Evolutionary conservation across 164 flowering plant genomes (phyloP).

Genomic region (Sedum album): DNA sequence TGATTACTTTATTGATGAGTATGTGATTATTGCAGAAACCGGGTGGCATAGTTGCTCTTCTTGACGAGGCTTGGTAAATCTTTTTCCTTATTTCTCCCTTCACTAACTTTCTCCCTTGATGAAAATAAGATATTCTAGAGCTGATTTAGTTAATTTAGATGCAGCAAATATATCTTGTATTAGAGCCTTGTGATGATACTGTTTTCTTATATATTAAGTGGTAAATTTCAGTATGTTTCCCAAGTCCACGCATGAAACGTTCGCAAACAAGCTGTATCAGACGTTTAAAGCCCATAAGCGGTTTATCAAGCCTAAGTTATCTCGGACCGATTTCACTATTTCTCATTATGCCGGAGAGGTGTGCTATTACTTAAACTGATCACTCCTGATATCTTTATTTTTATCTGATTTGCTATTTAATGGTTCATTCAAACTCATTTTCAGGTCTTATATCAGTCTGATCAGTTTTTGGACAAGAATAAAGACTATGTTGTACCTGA

Average conservation of each 20-base stretch:
- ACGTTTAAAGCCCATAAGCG: conserved; percentile 63
- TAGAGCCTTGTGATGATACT: background rate
- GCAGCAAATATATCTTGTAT: background rate
- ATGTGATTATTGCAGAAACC: conserved; percentile 46
- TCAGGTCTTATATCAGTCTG: conserved; percentile 67
- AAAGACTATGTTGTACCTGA: conserved; percentile 78
- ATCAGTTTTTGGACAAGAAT: conserved; percentile 73
- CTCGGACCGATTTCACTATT: conserved; percentile 62
- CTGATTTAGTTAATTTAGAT: background rate
- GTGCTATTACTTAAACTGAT: conserved; percentile 1
- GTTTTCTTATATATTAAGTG: background rate
- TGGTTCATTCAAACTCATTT: conserved; percentile 1
- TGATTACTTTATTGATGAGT: background rate
- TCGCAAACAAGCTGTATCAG: conserved; percentile 63
- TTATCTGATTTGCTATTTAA: background rate
- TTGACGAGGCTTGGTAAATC: conserved; percentile 69
- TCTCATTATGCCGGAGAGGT: conserved; percentile 85
- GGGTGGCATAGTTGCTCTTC: conserved; percentile 63
- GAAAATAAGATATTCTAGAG: background rate
- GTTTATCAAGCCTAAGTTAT: conserved; percentile 62
- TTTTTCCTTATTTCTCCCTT: background rate
- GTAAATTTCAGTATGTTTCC: conserved; percentile 64
- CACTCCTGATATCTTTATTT: background rate
- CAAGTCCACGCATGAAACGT: conserved; percentile 73
- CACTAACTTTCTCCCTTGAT: background rate